A percentile compares a stretch with the other conserved stretches of the same genome.
These are phyloP conservation scores for Penicillium sp. DNA, from an alignment of 2,329 filamentous ascomycete species.

Conservation along the genomic window DNA sequence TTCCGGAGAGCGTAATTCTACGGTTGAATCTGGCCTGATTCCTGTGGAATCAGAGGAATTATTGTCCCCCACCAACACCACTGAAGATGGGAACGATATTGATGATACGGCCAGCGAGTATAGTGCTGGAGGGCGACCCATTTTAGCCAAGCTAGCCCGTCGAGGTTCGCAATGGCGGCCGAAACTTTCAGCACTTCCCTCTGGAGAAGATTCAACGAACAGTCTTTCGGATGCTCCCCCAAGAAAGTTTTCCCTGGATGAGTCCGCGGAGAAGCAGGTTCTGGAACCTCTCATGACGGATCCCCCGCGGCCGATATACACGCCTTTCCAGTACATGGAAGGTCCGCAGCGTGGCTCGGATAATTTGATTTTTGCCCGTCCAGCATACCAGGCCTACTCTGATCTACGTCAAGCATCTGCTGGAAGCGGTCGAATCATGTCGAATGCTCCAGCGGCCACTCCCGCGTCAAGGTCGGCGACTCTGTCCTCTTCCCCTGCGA, in stretches of 20 bases:
- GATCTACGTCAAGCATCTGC: conserved; percentile 43
- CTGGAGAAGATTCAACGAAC: conserved; percentile 1
- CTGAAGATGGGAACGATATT: conserved; percentile 16
- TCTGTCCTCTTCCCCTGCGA: conserved; percentile 19
- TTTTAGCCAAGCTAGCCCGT: conserved; percentile 31
- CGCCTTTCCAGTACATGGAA: conserved; percentile 46
- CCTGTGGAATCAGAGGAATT: conserved; percentile 31
- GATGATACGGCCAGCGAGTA: conserved; percentile 42
- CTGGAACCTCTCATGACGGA: conserved; percentile 35
- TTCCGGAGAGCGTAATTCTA: conserved; percentile 9
- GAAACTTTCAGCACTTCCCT: conserved; percentile 10
- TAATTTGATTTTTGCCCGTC: conserved; percentile 38
- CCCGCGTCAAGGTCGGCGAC: conserved; percentile 18
- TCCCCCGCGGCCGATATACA: conserved; percentile 44
- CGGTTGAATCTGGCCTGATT: conserved; percentile 34
- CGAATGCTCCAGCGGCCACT: conserved; percentile 28
- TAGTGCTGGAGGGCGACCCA: conserved; percentile 55
- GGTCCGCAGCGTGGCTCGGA: conserved; percentile 43
- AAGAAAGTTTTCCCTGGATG: conserved; percentile 12
- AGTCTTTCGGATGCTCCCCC: conserved; percentile 1
- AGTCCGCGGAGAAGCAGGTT: conserved; percentile 20
- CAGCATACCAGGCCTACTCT: conserved; percentile 49
- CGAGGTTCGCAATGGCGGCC: conserved; percentile 14
- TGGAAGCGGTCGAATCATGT: conserved; percentile 46
- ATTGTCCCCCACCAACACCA: conserved; percentile 1